phyloP scores from a whole-genome alignment of 2,329 filamentous ascomycete genomes.

The Xylaria arbuscula region DNA sequence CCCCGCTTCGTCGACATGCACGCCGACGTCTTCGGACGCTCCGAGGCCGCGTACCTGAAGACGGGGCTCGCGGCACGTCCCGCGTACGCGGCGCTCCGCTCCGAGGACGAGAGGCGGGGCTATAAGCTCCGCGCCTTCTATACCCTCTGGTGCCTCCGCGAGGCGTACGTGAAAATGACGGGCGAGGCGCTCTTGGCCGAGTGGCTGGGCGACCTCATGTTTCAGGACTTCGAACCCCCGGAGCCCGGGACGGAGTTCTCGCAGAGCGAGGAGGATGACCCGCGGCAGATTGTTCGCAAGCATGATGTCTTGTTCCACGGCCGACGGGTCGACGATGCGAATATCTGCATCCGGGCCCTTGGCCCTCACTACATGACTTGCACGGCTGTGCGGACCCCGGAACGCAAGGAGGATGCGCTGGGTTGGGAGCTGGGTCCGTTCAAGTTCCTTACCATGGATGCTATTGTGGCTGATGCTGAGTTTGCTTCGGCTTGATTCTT shows the following conservation, averaged over 20 bases:
- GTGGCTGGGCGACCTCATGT: conserved; percentile 78
- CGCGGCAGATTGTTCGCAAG: conserved; percentile 50
- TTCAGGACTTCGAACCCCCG: conserved; percentile 71
- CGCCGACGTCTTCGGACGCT: conserved; percentile 73
- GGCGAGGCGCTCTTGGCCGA: conserved; percentile 79
- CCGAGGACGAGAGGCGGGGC: conserved; percentile 60
- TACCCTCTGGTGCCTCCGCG: conserved; percentile 80
- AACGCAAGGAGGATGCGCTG: conserved; percentile 52
- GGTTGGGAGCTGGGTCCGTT: conserved; percentile 56
- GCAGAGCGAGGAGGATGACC: conserved; percentile 52
- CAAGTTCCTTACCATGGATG: conserved; percentile 57
- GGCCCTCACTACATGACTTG: conserved; percentile 66
- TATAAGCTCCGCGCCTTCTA: conserved; percentile 77
- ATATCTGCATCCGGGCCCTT: conserved; percentile 57
- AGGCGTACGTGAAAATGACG: conserved; percentile 86
- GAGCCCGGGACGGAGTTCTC: conserved; percentile 44
- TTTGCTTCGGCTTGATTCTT: conserved; percentile 33
- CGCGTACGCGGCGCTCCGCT: conserved; percentile 37
- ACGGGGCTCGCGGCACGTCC: conserved; percentile 48
- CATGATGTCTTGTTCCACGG: conserved; percentile 57
- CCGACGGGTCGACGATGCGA: conserved; percentile 54
- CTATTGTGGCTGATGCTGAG: conserved; percentile 60
- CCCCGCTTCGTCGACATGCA: conserved; percentile 76
- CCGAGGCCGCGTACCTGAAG: conserved; percentile 73
- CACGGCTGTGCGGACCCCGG: conserved; percentile 60